These are phyloP conservation scores for Apiotrichum mycotoxinovorans DNA, from an alignment of 1,284 basidiomycete genomes.

Conservation along the genomic window DNA sequence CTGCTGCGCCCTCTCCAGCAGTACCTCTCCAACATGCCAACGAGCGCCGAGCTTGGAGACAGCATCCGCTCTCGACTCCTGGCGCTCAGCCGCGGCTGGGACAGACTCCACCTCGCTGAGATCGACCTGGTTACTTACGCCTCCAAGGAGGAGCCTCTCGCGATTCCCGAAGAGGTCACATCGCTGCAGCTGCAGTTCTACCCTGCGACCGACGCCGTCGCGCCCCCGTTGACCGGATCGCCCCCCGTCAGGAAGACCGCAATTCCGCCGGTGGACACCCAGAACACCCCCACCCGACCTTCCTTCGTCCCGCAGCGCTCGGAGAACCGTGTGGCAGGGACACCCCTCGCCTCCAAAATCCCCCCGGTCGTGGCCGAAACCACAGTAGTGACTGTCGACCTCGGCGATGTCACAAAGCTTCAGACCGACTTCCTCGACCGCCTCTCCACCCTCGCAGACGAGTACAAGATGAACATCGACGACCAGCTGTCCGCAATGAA, in stretches of 20 bases:
- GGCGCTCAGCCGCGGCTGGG: constrained; percentile 38
- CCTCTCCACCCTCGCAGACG: constrained; percentile 68
- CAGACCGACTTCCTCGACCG: constrained; percentile 52
- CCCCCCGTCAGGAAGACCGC: constrained; percentile 7
- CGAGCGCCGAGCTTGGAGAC: constrained; percentile 57
- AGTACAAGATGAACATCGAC: constrained; percentile 69
- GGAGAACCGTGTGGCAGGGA: constrained; percentile 4
- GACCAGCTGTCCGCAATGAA: constrained; percentile 88
- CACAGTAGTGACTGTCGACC: constrained; percentile 34
- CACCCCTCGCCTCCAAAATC: constrained; percentile 7
- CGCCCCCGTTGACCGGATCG: constrained; percentile 2
- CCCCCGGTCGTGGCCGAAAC: constrained; percentile 7
- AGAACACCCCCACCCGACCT: constrained; percentile 29
- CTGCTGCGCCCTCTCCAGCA: constrained; percentile 90
- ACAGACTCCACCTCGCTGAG: constrained; percentile 37
- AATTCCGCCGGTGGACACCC: background rate
- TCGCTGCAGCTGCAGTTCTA: constrained; percentile 53
- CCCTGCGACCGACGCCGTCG: constrained; percentile 20
- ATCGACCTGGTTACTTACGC: constrained; percentile 51
- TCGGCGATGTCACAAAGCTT: constrained; percentile 28
- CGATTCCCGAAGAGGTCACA: constrained; percentile 16
- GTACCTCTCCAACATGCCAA: constrained; percentile 74
- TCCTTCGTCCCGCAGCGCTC: constrained; percentile 6
- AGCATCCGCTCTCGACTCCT: constrained; percentile 46
- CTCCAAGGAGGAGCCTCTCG: constrained; percentile 9